Conservation (phyloP, 1,284 basidiomycete genomes). For the Neolentinus lepideus region DNA sequence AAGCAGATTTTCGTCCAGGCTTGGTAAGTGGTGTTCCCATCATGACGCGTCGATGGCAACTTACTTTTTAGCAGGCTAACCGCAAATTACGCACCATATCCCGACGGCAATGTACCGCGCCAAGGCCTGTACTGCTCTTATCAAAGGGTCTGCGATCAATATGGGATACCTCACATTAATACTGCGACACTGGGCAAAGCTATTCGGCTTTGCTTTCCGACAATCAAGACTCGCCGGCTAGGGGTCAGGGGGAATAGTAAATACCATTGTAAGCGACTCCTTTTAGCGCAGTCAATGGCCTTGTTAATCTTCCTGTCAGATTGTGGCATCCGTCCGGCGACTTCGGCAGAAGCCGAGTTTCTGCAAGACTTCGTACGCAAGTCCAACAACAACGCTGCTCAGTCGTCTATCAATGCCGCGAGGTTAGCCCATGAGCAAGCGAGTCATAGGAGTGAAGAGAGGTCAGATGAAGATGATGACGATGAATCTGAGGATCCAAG, state of each 20-base stretch:
- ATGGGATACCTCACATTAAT: constrained; percentile 88
- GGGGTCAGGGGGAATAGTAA: constrained; percentile 90
- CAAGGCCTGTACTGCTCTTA: constrained; percentile 90
- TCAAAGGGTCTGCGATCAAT: constrained; percentile 82
- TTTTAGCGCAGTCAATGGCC: constrained; percentile 11
- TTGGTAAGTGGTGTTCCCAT: constrained; percentile 45
- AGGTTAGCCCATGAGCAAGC: constrained; percentile 56
- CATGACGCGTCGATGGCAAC: background rate
- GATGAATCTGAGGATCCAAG: constrained; percentile 70
- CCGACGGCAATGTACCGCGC: constrained; percentile 83
- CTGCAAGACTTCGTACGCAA: constrained; percentile 86
- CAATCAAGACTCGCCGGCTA: constrained; percentile 87
- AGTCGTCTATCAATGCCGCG: constrained; percentile 62
- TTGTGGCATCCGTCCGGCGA: constrained; percentile 85
- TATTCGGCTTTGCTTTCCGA: constrained; percentile 86
- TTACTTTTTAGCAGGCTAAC: constrained; percentile 52
- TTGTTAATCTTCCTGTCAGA: constrained; percentile 36
- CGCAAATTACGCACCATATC: constrained; percentile 84
- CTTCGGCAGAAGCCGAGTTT: constrained; percentile 82
- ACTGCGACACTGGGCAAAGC: constrained; percentile 92
- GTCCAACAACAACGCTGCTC: constrained; percentile 76
- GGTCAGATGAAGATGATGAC: constrained; percentile 77
- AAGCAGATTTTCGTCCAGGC: constrained; percentile 89
- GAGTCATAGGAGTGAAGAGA: constrained; percentile 46
- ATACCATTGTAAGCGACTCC: constrained; percentile 69